phyloP scores from a whole-genome alignment of 1,139 yeast genomes.

The Diutina mesorugosa region DNA sequence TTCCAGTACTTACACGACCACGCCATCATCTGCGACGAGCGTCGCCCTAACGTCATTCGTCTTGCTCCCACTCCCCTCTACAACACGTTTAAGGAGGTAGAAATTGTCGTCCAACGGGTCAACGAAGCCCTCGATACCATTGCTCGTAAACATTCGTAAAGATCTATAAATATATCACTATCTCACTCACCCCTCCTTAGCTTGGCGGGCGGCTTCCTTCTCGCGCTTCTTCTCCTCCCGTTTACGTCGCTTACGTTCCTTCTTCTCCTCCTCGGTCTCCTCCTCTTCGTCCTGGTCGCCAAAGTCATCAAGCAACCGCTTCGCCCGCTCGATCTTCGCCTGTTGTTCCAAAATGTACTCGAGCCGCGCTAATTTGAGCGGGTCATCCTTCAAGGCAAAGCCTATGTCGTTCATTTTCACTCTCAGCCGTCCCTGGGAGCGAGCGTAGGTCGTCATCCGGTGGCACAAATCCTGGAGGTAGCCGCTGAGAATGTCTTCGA shows the following conservation, averaged over 20 bases:
- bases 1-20: conserved; percentile 32
- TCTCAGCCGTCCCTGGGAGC: conserved; percentile 43
- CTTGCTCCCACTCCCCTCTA: conserved; percentile 78
- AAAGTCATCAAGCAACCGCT: conserved; percentile 32
- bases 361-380: conserved; percentile 72
- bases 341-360: conserved; percentile 68
- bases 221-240: conserved; percentile 1
- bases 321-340: conserved; percentile 65
- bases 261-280: conserved; percentile 1
- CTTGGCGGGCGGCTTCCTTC: neutral
- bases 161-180: neutral
- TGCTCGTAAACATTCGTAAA: neutral
- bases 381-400: conserved; percentile 73
- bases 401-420: conserved; percentile 82
- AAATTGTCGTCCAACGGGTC: conserved; percentile 30
- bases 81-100: conserved; percentile 61
- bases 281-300: conserved; percentile 41
- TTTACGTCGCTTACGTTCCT: neutral
- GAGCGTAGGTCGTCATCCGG: conserved; percentile 24
- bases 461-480: conserved; percentile 51
- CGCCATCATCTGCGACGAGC: conserved; percentile 76
- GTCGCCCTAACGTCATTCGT: conserved; percentile 80
- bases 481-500: conserved; percentile 76
- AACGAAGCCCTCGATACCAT: conserved; percentile 20
- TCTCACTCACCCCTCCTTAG: neutral